Evolutionary conservation across 2,329 filamentous ascomycete genomes (phyloP).

Genomic region (Xenosphaeropsis pyriputrescens): DNA sequence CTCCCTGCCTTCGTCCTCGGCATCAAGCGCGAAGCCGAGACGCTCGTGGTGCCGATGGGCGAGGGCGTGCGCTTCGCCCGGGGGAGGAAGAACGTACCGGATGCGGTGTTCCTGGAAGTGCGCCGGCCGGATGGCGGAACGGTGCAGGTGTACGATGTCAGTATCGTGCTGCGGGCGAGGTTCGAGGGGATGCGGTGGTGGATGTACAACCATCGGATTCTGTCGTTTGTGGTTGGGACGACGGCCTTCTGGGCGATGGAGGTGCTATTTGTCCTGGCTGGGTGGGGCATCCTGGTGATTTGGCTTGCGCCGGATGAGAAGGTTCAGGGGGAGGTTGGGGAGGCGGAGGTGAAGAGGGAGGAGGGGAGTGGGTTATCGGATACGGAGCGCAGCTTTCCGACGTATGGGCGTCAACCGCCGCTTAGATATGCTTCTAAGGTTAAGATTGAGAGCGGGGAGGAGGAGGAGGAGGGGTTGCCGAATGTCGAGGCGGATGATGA

Average conservation of each 20-base stretch:
- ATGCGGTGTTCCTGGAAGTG: constrained; percentile 29
- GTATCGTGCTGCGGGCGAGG: constrained; percentile 56
- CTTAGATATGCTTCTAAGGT: constrained; percentile 22
- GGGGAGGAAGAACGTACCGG: constrained; percentile 26
- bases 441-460: constrained; percentile 13
- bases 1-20: constrained; percentile 58
- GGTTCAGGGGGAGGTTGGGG: constrained; percentile 10
- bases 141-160: constrained; percentile 63
- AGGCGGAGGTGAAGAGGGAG: constrained; percentile 12
- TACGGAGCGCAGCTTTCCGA: constrained; percentile 27
- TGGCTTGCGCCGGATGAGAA: constrained; percentile 8
- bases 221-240: constrained; percentile 55
- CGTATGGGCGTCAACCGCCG: constrained; percentile 23
- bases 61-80: constrained; percentile 52
- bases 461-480: constrained; percentile 14
- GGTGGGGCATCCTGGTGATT: constrained; percentile 38
- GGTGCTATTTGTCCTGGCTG: constrained; percentile 47
- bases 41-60: constrained; percentile 54
- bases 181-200: constrained; percentile 67
- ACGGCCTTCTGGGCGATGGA: constrained; percentile 64
- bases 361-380: constrained; percentile 20
- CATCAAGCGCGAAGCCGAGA: constrained; percentile 47
- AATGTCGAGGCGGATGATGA: constrained; percentile 32
- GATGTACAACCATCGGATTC: constrained; percentile 72
- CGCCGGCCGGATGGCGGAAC: constrained; percentile 25